Base-by-base conservation (phyloP, 2,329 filamentous ascomycete species). In the Fusarium sarcochroum region DNA sequence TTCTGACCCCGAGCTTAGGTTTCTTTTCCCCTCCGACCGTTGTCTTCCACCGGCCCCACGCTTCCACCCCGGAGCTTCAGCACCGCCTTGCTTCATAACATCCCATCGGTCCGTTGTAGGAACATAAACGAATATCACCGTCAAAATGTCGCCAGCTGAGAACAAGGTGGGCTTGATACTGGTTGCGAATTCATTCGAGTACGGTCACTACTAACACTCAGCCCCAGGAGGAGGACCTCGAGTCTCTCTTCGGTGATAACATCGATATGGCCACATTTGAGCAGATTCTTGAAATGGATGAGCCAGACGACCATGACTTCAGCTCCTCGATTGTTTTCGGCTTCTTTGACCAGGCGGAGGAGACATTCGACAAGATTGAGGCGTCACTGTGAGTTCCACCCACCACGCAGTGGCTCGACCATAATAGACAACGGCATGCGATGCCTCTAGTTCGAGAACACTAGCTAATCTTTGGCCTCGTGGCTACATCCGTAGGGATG, bases 241-340 rank as follows among this genome's bases (percentile, higher is more conserved):
- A 85, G 62, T 88, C 70, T 46, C 59, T 92, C 63, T 88, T 93
- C 70, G 90, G 89, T 62, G 92, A 96, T 70, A 86, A 86, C 77
- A 90, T 99, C 80, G 95, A 98, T 79, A 82, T 85, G 64, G 78
- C 81, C 56, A 97, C 94, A 58, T 99, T 99, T 75, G 90, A 91
- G 74, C 96, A 98, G 84, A 98, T 99, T 78, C 88, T 98, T 67
- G 96, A 98, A 81, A 98, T 99, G 95, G 96, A 99, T 79, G 96
- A 98, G 69, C 92, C 93, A 69, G 88, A 90, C 13, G 92, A 95
- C 68, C 87, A 90, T 73, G 93, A 97, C 48, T 98, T 98, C 85
- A 97, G 92, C 82, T 88, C 86, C 74, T 91, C 91, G 63, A 94
- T 99, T 70, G 94, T 98, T 48, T 91, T 89, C 77, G 93, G 93